A percentile compares a stretch with the other conserved stretches of the same genome.
Evolutionary conservation across 768 basidiomycete genomes (phyloP).

Genomic region (Panaeolus papilionaceus): DNA sequence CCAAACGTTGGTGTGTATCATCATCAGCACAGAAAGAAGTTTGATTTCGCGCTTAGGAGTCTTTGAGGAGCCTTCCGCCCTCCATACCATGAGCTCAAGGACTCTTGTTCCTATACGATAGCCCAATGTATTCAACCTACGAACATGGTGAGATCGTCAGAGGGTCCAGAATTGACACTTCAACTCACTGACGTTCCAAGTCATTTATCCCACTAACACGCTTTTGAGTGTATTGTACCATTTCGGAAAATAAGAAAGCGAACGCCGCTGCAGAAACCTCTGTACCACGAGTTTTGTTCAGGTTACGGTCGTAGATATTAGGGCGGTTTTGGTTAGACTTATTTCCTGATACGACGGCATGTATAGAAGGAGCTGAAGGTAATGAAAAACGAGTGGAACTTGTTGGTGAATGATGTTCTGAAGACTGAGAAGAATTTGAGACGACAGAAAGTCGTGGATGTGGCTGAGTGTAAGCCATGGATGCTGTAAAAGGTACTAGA

Average conservation of each 20-base stretch:
- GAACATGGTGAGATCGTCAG: slow-evolving; percentile 18
- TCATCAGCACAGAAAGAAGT: slow-evolving; percentile 90
- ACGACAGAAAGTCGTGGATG: slow-evolving; percentile 74
- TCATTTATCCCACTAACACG: slow-evolving; percentile 95
- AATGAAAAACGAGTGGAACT: slow-evolving; percentile 76
- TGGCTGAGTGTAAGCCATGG: slow-evolving; percentile 63
- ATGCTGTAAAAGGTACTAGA: not conserved
- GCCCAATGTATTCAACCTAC: slow-evolving; percentile 88
- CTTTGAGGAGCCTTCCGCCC: slow-evolving; percentile 77
- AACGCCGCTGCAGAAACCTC: slow-evolving; percentile 89
- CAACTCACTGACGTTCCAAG: slow-evolving; percentile 83
- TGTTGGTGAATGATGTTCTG: slow-evolving; percentile 60
- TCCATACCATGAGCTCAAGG: slow-evolving; percentile 86
- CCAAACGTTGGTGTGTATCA: slow-evolving; percentile 96
- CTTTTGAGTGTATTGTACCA: slow-evolving; percentile 96
- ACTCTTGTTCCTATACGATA: slow-evolving; percentile 91
- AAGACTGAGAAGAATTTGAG: slow-evolving; percentile 63
- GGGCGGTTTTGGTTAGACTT: slow-evolving; percentile 56
- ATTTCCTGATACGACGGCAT: slow-evolving; percentile 42
- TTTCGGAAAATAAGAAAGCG: slow-evolving; percentile 91
- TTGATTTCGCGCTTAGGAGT: slow-evolving; percentile 93
- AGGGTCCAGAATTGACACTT: not conserved
- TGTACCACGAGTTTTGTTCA: slow-evolving; percentile 84
- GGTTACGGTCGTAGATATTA: slow-evolving; percentile 86
- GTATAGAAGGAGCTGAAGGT: slow-evolving; percentile 58